Evolutionary conservation across 805 yeast genomes (phyloP).

Genomic region (Candida quercuum): DNA sequence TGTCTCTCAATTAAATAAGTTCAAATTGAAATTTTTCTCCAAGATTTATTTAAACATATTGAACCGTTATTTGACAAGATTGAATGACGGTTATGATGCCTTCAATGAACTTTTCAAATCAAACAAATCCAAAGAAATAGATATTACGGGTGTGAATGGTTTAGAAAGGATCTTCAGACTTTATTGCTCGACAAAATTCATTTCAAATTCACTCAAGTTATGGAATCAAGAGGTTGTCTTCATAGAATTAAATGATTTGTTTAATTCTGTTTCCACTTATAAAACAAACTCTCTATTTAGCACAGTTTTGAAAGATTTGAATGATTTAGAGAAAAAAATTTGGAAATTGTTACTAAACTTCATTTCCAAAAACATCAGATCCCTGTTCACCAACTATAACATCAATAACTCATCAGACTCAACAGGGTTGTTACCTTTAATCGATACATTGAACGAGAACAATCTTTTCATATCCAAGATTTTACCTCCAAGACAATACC

Average conservation of each 20-base stretch:
- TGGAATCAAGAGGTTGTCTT: constrained; percentile 25
- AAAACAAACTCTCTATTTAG: constrained; percentile 24
- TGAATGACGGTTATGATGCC: constrained; percentile 25
- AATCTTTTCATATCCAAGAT: constrained; percentile 14
- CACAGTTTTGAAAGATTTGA: constrained; percentile 24
- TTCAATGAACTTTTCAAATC: constrained; percentile 20
- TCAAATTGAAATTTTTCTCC: constrained; percentile 42
- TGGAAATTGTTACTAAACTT: constrained; percentile 27
- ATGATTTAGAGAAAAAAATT: constrained; percentile 23
- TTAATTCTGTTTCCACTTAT: constrained; percentile 15
- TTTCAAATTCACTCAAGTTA: constrained; percentile 13
- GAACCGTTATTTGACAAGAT: constrained; percentile 30
- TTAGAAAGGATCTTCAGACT: constrained; percentile 23
- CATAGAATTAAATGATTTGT: constrained; percentile 20
- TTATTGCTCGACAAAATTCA: constrained; percentile 20
- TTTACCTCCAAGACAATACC: constrained; percentile 12
- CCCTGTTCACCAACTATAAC: constrained; percentile 27
- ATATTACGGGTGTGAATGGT: constrained; percentile 21
- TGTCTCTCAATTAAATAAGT: constrained; percentile 35
- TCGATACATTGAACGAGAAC: constrained; percentile 22
- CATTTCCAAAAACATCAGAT: constrained; percentile 23
- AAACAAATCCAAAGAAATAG: constrained; percentile 9
- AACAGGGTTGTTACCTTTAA: constrained; percentile 20
- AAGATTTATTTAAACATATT: constrained; percentile 36
- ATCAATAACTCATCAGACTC: constrained; percentile 28